A percentile compares a stretch with the other conserved stretches of the same genome.
phyloP scores from a whole-genome alignment of 1,284 basidiomycete species.

The Macrocystidia cucumis region DNA sequence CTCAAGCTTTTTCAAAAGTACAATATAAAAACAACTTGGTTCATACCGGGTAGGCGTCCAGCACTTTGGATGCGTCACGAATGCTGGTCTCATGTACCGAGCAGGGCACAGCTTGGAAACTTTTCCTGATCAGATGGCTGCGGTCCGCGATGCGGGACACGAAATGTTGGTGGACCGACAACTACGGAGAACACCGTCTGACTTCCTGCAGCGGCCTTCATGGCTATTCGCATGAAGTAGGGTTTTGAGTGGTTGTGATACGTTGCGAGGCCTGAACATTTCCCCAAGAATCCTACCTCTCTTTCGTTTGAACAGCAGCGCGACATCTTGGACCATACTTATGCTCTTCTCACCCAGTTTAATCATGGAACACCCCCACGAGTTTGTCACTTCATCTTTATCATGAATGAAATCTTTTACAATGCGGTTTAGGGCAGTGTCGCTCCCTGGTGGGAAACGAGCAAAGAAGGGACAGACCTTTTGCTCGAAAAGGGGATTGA shows the following conservation, averaged over 20 bases:
- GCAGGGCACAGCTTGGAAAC: slow-evolving; percentile 64
- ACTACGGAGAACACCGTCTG: slow-evolving; percentile 1
- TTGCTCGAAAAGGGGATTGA: slow-evolving; percentile 69
- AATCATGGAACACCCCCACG: slow-evolving; percentile 62
- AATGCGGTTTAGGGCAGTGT: slow-evolving; percentile 31
- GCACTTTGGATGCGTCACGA: background rate
- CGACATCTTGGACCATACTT: slow-evolving; percentile 66
- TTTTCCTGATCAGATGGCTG: slow-evolving; percentile 58
- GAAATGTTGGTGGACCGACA: slow-evolving; percentile 39
- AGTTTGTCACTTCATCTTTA: slow-evolving; percentile 25
- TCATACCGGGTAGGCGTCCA: slow-evolving; percentile 63
- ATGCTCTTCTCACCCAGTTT: slow-evolving; percentile 60
- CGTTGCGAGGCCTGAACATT: background rate
- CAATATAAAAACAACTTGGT: slow-evolving; percentile 59
- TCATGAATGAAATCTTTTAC: background rate
- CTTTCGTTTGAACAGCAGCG: slow-evolving; percentile 64
- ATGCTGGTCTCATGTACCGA: background rate
- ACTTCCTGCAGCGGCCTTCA: slow-evolving; percentile 46
- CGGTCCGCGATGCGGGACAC: slow-evolving; percentile 62
- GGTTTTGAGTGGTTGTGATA: slow-evolving; percentile 1
- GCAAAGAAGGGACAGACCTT: slow-evolving; percentile 60
- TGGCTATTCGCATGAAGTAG: slow-evolving; percentile 67
- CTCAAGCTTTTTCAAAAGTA: slow-evolving; percentile 72
- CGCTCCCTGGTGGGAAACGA: slow-evolving; percentile 78
- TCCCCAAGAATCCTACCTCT: slow-evolving; percentile 47